Percentiles rank a stretch among this genome's conserved stretches.
Evolutionary conservation across 495 filamentous ascomycete genomes (phyloP).

Genomic region (Lepraria neglecta): DNA sequence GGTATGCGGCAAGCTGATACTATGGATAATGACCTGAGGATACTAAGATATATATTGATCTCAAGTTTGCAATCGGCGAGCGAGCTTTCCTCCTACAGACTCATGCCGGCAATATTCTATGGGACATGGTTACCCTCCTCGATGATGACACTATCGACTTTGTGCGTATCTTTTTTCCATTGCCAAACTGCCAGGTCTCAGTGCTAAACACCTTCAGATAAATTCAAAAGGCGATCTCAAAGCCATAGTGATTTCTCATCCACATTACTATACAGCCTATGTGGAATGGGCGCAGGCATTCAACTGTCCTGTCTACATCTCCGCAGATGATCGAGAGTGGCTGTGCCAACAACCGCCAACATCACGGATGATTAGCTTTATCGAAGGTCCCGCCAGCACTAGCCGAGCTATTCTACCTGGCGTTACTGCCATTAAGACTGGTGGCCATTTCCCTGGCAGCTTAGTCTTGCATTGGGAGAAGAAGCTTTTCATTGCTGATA

Average conservation of each 20-base stretch:
- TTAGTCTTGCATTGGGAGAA: slow-evolving; percentile 52
- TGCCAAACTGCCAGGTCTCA: too few relatives aligned
- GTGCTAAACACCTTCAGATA: slow-evolving; percentile 1
- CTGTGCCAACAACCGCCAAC: slow-evolving; percentile 35
- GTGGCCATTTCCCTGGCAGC: slow-evolving; percentile 71
- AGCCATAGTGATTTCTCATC: slow-evolving; percentile 74
- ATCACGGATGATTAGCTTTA: slow-evolving; percentile 21
- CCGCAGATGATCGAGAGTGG: slow-evolving; percentile 59
- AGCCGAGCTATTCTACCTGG: slow-evolving; percentile 41
- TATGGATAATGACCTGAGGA: too few relatives aligned
- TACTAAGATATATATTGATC: too few relatives aligned
- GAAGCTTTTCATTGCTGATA: slow-evolving; percentile 64
- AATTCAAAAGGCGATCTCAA: slow-evolving; percentile 40
- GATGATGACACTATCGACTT: slow-evolving; percentile 51
- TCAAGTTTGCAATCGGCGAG: slow-evolving; percentile 61
- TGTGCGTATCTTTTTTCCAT: slow-evolving; percentile 34
- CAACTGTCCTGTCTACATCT: slow-evolving; percentile 56
- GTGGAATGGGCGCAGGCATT: slow-evolving; percentile 60
- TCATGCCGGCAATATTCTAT: slow-evolving; percentile 58
- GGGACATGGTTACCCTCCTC: slow-evolving; percentile 64
- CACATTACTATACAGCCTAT: slow-evolving; percentile 71
- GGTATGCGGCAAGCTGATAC: slow-evolving; percentile 21
- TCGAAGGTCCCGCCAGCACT: slow-evolving; percentile 24
- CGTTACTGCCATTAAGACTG: slow-evolving; percentile 57
- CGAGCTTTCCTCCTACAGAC: slow-evolving; percentile 59